Conservation (phyloP, 2,329 filamentous ascomycete genomes). For the Penicillium sp. region DNA sequence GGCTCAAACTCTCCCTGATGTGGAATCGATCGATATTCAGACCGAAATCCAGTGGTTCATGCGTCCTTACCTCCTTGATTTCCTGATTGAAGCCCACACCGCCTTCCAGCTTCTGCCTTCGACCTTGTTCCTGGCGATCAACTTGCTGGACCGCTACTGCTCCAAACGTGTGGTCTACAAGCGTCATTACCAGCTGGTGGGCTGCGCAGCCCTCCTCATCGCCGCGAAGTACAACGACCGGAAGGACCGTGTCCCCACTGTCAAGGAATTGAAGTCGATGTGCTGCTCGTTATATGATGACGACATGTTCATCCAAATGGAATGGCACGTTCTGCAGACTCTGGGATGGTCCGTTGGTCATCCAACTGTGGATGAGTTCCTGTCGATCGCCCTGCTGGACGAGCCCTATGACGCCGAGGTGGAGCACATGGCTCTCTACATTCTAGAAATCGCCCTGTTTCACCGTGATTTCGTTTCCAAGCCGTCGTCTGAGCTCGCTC, state of each 20-base stretch:
- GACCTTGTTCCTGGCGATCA: slow-evolving; percentile 93
- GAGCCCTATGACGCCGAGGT: slow-evolving; percentile 77
- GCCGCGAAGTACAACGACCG: slow-evolving; percentile 98
- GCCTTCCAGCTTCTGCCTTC: slow-evolving; percentile 93
- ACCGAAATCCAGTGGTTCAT: slow-evolving; percentile 99
- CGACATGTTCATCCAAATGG: slow-evolving; percentile 99
- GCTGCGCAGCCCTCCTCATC: slow-evolving; percentile 92
- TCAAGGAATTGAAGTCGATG: slow-evolving; percentile 97
- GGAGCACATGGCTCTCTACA: slow-evolving; percentile 92
- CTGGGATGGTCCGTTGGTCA: slow-evolving; percentile 96
- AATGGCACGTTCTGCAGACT: slow-evolving; percentile 98
- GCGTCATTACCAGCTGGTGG: slow-evolving; percentile 96
- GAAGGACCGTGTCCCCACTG: slow-evolving; percentile 97
- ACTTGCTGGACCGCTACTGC: slow-evolving; percentile 96
- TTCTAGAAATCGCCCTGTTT: slow-evolving; percentile 92
- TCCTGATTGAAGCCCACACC: slow-evolving; percentile 93
- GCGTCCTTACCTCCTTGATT: slow-evolving; percentile 96
- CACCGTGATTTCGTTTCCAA: slow-evolving; percentile 96
- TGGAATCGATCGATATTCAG: slow-evolving; percentile 97
- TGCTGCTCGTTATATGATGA: slow-evolving; percentile 98
- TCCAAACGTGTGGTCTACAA: slow-evolving; percentile 98
- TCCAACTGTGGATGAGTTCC: slow-evolving; percentile 92
- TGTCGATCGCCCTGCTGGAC: slow-evolving; percentile 83
- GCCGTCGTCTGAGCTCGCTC: slow-evolving; percentile 86
- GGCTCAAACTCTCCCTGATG: slow-evolving; percentile 89